These are phyloP conservation scores for Comarum palustre DNA, from an alignment of 306 rosid species.

Conservation along the genomic window DNA sequence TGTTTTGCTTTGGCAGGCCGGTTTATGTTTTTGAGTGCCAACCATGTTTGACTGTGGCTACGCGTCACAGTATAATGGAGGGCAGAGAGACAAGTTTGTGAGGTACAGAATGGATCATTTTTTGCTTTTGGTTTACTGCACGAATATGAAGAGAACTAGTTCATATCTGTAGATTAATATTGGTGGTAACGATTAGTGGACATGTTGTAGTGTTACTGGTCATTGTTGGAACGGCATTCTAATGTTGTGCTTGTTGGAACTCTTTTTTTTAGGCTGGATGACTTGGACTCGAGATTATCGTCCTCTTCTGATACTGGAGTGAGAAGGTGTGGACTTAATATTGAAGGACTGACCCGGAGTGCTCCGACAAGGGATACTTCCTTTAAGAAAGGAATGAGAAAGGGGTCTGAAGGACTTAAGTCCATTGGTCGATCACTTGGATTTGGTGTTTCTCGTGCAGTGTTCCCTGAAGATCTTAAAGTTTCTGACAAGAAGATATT, in stretches of 20 bases:
- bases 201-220: neutral
- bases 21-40: conserved; percentile 35
- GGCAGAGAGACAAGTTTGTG: conserved; percentile 73
- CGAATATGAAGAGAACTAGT: neutral
- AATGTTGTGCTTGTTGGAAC: conserved; percentile 19
- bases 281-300: conserved; percentile 72
- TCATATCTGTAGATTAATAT: neutral
- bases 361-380: conserved; percentile 63
- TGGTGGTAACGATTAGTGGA: neutral
- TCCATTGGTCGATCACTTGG: conserved; percentile 82
- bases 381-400: conserved; percentile 82
- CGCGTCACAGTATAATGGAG: conserved; percentile 66
- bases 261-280: conserved; percentile 63
- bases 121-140: neutral
- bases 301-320: conserved; percentile 65
- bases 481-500: conserved; percentile 86
- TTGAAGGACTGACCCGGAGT: conserved; percentile 57
- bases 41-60: conserved; percentile 69
- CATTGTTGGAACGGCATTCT: neutral
- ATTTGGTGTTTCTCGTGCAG: conserved; percentile 82
- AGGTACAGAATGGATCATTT: conserved; percentile 49
- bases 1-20: conserved; percentile 37
- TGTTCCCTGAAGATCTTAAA: conserved; percentile 92
- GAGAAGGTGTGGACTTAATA: conserved; percentile 60
- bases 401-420: conserved; percentile 92